A percentile compares a stretch with the other conserved stretches of the same genome.
phyloP scores from a whole-genome alignment of 2,329 filamentous ascomycete genomes.

The Exophiala sp. region DNA sequence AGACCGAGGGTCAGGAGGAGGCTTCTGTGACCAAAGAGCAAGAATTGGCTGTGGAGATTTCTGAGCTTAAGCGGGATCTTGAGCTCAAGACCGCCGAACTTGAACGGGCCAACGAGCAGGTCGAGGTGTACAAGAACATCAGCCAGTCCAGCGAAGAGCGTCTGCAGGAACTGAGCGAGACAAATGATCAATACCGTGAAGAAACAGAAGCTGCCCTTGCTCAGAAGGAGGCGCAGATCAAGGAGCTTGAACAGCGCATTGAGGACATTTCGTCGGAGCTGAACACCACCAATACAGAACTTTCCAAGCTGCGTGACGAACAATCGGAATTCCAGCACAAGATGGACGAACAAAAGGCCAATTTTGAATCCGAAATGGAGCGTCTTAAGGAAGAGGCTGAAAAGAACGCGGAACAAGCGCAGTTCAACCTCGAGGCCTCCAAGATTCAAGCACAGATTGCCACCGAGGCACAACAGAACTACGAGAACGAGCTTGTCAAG shows the following conservation, averaged over 20 bases:
- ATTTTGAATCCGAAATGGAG: conserved; percentile 69
- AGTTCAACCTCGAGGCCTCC: conserved; percentile 83
- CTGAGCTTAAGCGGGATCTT: conserved; percentile 79
- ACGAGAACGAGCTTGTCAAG: conserved; percentile 88
- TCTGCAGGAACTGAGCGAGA: conserved; percentile 68
- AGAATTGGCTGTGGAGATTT: conserved; percentile 74
- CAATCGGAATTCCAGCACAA: conserved; percentile 67
- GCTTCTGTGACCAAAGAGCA: conserved; percentile 61
- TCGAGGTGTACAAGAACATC: conserved; percentile 82
- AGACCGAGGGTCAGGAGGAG: conserved; percentile 45
- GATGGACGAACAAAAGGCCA: conserved; percentile 74
- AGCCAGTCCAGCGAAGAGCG: conserved; percentile 84
- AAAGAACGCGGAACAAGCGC: conserved; percentile 69
- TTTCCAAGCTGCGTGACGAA: conserved; percentile 71
- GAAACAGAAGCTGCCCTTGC: conserved; percentile 71
- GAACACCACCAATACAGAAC: conserved; percentile 70
- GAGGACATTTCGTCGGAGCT: conserved; percentile 81
- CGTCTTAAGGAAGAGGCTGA: conserved; percentile 80
- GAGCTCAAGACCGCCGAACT: conserved; percentile 75
- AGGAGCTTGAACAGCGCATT: conserved; percentile 73
- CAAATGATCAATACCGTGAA: conserved; percentile 79
- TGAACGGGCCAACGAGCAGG: conserved; percentile 71
- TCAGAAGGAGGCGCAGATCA: conserved; percentile 72
- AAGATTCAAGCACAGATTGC: conserved; percentile 92
- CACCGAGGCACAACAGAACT: conserved; percentile 85